phyloP scores from a whole-genome alignment of 768 basidiomycete genomes.

The Dioszegia crocea region DNA sequence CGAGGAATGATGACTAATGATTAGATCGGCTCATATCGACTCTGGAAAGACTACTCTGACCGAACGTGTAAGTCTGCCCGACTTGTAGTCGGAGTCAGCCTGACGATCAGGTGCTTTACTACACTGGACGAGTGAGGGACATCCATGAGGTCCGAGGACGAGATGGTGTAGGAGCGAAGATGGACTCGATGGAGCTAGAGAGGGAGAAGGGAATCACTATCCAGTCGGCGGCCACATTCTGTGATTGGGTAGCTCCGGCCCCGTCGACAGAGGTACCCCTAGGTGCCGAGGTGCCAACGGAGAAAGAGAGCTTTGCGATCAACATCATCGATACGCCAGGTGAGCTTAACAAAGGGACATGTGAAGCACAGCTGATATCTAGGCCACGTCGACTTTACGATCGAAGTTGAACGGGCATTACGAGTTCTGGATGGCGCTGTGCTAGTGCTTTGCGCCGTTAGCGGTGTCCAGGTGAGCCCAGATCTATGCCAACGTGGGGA shows the following conservation, averaged over 20 bases:
- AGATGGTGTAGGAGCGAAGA: conserved; percentile 96
- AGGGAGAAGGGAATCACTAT: conserved; percentile 99
- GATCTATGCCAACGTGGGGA: not conserved
- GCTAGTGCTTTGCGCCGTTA: conserved; percentile 91
- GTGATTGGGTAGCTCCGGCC: conserved; percentile 77
- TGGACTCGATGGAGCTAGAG: conserved; percentile 99
- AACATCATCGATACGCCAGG: conserved; percentile 99
- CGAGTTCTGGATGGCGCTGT: conserved; percentile 96
- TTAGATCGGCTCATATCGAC: conserved; percentile 52
- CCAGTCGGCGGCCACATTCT: conserved; percentile 96
- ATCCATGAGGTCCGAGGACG: conserved; percentile 96
- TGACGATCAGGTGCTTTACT: conserved; percentile 62
- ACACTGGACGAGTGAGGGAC: conserved; percentile 89
- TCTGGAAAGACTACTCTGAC: conserved; percentile 98
- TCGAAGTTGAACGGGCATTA: conserved; percentile 95
- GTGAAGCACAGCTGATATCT: not conserved
- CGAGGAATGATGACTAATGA: not conserved
- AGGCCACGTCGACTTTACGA: conserved; percentile 99
- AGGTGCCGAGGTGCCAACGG: conserved; percentile 31
- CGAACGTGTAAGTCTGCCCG: conserved; percentile 61
- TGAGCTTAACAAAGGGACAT: conserved; percentile 40
- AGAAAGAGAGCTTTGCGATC: conserved; percentile 75
- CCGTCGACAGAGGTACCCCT: conserved; percentile 51
- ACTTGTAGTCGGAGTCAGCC: not conserved
- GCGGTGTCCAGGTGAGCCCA: conserved; percentile 81